Base-by-base conservation (phyloP, 31 red algal species). In the Odonthalia washingtoniensis region DNA sequence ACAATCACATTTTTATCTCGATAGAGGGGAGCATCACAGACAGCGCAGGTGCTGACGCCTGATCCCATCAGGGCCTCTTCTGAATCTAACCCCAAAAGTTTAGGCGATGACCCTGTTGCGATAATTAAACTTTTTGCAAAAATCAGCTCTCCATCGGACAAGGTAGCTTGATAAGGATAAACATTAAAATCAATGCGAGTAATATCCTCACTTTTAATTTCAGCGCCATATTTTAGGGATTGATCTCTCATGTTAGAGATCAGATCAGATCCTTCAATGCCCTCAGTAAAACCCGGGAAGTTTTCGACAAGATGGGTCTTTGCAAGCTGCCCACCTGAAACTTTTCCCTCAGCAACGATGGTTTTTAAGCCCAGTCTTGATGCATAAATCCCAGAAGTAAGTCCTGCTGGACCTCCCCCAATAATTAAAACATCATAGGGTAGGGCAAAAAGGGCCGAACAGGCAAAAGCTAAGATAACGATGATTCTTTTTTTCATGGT, bases 301-400 rank as follows among this genome's bases (percentile, higher is more conserved):
- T 98, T 98, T 80, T 98, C 97, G 33, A 98, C 93, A n/a, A 85
- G 77, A 2, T 88, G 41, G 14, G 94, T 76, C 36, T 34, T 97
- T 21, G 82, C 91, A n/a, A 98, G 80, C 57, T 98, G 97, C 17
- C 97, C 97, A 65, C 97, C 97, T 40, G 86, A 38, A 1, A 80
- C 87, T 44, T 44, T 44, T 44, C 42, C 42, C 27, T 80, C 70
- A 46, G 94, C 77, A 37, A 98, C 73, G 60, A 98, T 65, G 12
- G 97, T 94, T 40, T 78, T 70, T 26, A 98, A 81, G 64, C 91
- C 85, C 12, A 91, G 94, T 37, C 97, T 88, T 9, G 87, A 90
- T 40, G 97, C 94, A 65, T 98, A 98, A 62, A 98, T 98, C 52
- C 94, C 97, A 44, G 97, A 94, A n/a, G 97, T 94, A 83, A 92